Conservation (phyloP, 371 early-diverging fungal species). For the Funneliformis caledonium region DNA sequence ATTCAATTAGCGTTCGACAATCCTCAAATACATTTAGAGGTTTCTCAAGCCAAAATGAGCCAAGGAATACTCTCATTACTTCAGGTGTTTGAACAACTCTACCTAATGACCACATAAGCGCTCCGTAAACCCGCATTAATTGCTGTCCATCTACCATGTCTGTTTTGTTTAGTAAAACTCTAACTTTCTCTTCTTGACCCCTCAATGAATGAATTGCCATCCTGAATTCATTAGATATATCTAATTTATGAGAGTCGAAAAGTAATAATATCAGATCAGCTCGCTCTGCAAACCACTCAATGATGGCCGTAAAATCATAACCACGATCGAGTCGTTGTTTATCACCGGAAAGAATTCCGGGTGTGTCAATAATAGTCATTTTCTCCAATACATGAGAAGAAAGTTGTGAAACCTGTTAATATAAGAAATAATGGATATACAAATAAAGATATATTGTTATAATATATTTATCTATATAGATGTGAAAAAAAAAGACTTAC, state of each 20-base stretch:
- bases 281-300: conserved; percentile 90
- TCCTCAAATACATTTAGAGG: conserved; percentile 78
- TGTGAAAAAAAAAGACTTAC: conserved; percentile 45
- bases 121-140: conserved; percentile 91
- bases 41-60: conserved; percentile 81
- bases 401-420: conserved; percentile 69
- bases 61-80: conserved; percentile 85
- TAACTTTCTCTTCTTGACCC: conserved; percentile 86
- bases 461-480: not conserved
- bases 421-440: not conserved
- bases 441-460: not conserved
- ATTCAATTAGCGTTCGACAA: conserved; percentile 67
- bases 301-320: conserved; percentile 83
- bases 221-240: conserved; percentile 91
- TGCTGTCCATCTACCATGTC: conserved; percentile 87
- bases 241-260: conserved; percentile 89
- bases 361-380: conserved; percentile 87
- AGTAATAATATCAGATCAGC: conserved; percentile 83
- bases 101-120: conserved; percentile 94
- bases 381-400: conserved; percentile 73
- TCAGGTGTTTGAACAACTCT: conserved; percentile 89
- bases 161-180: conserved; percentile 86
- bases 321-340: conserved; percentile 79
- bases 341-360: conserved; percentile 86
- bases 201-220: conserved; percentile 75